Base-by-base conservation (phyloP, 139 green algal species). In the Chlorella sorokiniana region DNA sequence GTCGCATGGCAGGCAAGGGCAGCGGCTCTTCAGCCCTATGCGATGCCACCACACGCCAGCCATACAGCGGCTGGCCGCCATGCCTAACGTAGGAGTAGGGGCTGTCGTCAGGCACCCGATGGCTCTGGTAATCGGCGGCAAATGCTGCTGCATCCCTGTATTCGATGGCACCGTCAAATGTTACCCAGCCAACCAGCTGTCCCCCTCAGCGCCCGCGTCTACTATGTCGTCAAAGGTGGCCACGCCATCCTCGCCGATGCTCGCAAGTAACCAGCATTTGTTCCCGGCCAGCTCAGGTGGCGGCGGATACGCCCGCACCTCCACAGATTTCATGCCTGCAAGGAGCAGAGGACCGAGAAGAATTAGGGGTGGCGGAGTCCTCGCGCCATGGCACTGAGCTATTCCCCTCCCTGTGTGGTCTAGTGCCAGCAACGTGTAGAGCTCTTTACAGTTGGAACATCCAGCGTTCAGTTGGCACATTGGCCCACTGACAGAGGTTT, bases 131-230 rank as follows among this genome's bases (percentile, higher is more conserved):
- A 51, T 78, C 71, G 1, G 71, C 71, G 6, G 52, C 23, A 42
- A 78, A 78, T 4, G 71, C 48, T 27, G 8, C 71, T 8, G 48
- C 35, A 6, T 5, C 35, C 3, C 14, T 33, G 33, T 64, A 78
- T 48, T 78, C 71, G 9, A 64, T 31, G 0, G 71, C 71, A 22
- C 48, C 33, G 48, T 78, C 71, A 78, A 78, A 78, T 48, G 65
- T 35, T 22, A 67, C 71, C 71, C 71, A 78, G 48, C 71, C 71
- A 31, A 67, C 71, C 48, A 78, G 33, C 25, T 45, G 48, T 35
- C 71, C 3, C 71, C 71, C 0, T 11, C 16, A 10, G 56, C 44
- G 29, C 71, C 71, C 0, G 71, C 44, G 2, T 33, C 33, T 16
- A 78, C 65, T 16, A 10, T 29, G 48, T 78, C 71, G 71, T 48